Evolutionary conservation across 805 yeast genomes (phyloP), one percentile per base, ranked within the genome.

Genomic region (Candida methanosorbosa): DNA sequence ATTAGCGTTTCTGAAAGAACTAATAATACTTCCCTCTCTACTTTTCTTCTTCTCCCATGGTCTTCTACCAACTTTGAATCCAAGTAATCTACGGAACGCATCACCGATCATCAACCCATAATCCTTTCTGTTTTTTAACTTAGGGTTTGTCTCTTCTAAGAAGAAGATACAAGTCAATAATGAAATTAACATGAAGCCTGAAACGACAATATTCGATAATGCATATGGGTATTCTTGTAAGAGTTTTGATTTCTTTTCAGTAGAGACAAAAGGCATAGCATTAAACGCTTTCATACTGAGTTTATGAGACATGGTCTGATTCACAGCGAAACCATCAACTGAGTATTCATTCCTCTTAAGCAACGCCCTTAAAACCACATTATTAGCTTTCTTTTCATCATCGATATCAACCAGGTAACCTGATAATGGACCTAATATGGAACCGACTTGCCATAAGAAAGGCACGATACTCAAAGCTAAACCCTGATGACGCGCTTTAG

Each of bases 391-490:
- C 11, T 8, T 9, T 21, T 30, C 27, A 12, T 30, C 14, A 7
- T 32, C 61, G 42, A 5, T 29, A 61, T 48, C 37, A 58, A 60
- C 23, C 42, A 33, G 52, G 61, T 59, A 41, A 60, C 61, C 70
- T 57, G 63, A 60, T 49, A 74, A 55, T 1, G 83, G 82, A 2
- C 85, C 85, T 12, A 78, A 46, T 12, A 76, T 66, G 19, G 72
- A 57, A 5, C 84, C 85, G 16, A 75, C 43, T 46, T 77, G 77
- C 68, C 74, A 78, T 12, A 78, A 54, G 25, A 78, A 51, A 0
- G 85, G 83, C 54, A 78, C 61, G 3, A 74, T 69, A 28, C 77
- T 66, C 45, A 78, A 75, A 1, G 82, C 82, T 8, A 75, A 36
- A 9, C 81, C 78, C 49, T 77, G 81, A 47, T 77, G 82, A 24